These are phyloP conservation scores for Calonectria pseudoturangicola DNA, from an alignment of 2,329 filamentous ascomycete genomes.

Conservation along the genomic window DNA sequence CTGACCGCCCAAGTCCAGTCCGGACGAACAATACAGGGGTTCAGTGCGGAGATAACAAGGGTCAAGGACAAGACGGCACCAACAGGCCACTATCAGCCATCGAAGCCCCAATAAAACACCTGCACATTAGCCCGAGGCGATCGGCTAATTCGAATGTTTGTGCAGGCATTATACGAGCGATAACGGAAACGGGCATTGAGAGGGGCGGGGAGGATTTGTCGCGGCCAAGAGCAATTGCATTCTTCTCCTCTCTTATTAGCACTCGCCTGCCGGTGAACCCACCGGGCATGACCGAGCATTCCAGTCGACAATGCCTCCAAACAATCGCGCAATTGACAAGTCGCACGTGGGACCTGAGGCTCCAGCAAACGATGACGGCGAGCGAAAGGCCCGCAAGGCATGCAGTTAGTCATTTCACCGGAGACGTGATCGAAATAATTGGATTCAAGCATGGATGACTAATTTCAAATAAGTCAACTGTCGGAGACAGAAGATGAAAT, in stretches of 20 bases:
- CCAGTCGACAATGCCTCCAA: constrained; percentile 22
- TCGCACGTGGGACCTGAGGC: not conserved
- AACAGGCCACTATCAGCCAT: not conserved
- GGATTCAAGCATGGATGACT: constrained; percentile 1
- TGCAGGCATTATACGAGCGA: not conserved
- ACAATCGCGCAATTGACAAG: not conserved
- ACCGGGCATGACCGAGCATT: constrained; percentile 23
- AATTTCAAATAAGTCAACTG: constrained; percentile 26
- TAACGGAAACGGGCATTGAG: constrained; percentile 14
- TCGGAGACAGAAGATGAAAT: constrained; percentile 38
- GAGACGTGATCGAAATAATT: not conserved
- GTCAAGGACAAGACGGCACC: not conserved
- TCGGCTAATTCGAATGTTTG: constrained; percentile 2
- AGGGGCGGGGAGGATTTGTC: constrained; percentile 9
- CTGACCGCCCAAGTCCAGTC: constrained; percentile 1
- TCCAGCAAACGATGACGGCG: not conserved
- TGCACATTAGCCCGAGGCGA: not conserved
- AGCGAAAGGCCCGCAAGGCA: constrained; percentile 31
- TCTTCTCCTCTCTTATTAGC: constrained; percentile 15
- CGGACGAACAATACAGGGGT: not conserved
- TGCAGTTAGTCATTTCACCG: constrained; percentile 17
- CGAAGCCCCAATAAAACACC: constrained; percentile 1
- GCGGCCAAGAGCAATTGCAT: not conserved
- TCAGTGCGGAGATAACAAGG: constrained; percentile 9
- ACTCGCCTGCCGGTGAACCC: constrained; percentile 2